phyloP scores from a whole-genome alignment of 371 early-diverging fungal species.

The Mortierella sp. region DNA sequence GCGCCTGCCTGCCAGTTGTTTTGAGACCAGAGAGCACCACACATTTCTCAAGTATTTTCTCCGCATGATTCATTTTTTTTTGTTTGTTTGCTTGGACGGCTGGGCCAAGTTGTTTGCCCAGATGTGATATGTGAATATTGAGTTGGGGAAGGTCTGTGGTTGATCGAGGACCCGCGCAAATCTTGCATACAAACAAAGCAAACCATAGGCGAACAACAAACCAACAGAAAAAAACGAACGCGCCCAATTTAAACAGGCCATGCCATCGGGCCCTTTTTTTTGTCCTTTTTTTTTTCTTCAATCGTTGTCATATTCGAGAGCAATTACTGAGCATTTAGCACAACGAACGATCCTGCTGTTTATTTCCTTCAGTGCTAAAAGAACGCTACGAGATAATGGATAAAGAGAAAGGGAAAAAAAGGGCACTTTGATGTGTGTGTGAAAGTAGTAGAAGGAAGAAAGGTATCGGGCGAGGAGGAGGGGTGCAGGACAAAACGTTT shows the following conservation, averaged over 20 bases:
- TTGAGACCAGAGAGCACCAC: background rate
- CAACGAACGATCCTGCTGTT: too few species aligned
- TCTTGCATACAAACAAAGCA: background rate
- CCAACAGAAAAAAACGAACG: background rate
- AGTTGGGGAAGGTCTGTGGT: background rate
- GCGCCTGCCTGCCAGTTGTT: too few species aligned
- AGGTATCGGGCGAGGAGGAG: background rate
- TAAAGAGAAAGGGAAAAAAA: too few species aligned
- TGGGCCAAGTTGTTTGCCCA: background rate
- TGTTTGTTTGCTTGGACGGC: too few species aligned
- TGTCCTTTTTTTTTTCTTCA: background rate
- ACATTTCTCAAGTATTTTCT: background rate
- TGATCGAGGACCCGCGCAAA: constrained; percentile 6
- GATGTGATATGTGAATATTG: too few species aligned
- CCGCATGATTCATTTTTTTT: background rate
- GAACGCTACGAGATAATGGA: too few species aligned
- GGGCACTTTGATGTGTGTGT: background rate
- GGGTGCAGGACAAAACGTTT: background rate
- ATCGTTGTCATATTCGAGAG: background rate
- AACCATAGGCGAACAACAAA: background rate
- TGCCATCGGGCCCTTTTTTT: background rate
- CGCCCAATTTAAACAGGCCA: constrained; percentile 5
- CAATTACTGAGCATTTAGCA: background rate
- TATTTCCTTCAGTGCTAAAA: too few species aligned
- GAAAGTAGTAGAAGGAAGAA: background rate